These are phyloP conservation scores for Saccharomycopsis amapae DNA, from an alignment of 805 yeast species.

Conservation along the genomic window DNA sequence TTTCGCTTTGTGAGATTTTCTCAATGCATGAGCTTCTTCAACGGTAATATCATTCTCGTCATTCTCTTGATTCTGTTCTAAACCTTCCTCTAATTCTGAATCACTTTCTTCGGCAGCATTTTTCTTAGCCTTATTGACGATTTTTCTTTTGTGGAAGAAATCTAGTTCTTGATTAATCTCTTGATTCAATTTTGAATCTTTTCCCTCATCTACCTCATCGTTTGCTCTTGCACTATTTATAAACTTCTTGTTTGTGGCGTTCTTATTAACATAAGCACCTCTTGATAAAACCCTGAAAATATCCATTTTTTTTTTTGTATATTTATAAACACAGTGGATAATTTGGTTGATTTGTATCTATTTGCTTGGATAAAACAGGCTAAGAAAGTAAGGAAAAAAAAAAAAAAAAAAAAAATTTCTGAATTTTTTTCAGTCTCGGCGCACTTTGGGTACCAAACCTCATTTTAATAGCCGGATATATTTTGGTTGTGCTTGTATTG, in stretches of 20 bases:
- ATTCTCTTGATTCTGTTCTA: slow-evolving; percentile 26
- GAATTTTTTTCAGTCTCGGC: too few species aligned
- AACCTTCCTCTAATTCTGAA: slow-evolving; percentile 27
- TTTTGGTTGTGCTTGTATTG: too few species aligned
- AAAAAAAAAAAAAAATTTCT: neutral
- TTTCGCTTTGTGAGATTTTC: slow-evolving; percentile 58
- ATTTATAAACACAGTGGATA: too few species aligned
- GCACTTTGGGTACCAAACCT: too few species aligned
- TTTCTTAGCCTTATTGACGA: slow-evolving; percentile 25
- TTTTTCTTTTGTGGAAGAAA: slow-evolving; percentile 62
- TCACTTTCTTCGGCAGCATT: slow-evolving; percentile 25
- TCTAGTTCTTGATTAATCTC: slow-evolving; percentile 70
- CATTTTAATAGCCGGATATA: too few species aligned
- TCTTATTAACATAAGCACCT: slow-evolving; percentile 73
- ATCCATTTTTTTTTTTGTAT: slow-evolving; percentile 67
- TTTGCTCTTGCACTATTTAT: slow-evolving; percentile 28
- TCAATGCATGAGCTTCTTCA: slow-evolving; percentile 53
- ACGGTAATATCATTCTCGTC: slow-evolving; percentile 30
- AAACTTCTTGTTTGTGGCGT: slow-evolving; percentile 29
- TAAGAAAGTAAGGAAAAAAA: neutral
- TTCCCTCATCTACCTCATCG: slow-evolving; percentile 34
- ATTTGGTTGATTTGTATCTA: too few species aligned
- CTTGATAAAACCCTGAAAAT: slow-evolving; percentile 77
- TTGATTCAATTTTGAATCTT: slow-evolving; percentile 30
- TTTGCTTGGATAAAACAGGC: too few species aligned